Percentiles rank a stretch among this genome's conserved stretches.
These are phyloP conservation scores for Beta vulgaris DNA, from an alignment of 148 eudicot genomes.

Conservation along the genomic window DNA sequence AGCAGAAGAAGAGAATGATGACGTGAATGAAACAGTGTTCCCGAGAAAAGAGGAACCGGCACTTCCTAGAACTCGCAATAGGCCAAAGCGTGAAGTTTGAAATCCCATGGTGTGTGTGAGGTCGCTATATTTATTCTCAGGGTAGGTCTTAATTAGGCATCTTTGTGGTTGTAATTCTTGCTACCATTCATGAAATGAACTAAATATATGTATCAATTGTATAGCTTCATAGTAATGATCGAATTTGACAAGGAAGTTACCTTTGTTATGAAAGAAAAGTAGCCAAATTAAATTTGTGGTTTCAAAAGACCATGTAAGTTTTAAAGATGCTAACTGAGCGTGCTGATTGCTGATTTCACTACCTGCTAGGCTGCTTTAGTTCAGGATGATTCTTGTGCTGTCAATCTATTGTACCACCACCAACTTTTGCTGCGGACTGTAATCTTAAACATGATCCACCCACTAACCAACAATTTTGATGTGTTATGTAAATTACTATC, in stretches of 20 bases:
- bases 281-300: neutral
- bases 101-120: neutral
- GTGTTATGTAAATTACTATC: too few species aligned
- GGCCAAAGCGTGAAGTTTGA: constrained; percentile 75
- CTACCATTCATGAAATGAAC: neutral
- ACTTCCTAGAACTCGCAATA: constrained; percentile 55
- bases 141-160: constrained; percentile 13
- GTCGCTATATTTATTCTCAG: neutral
- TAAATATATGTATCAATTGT: constrained; percentile 10
- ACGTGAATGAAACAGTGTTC: constrained; percentile 26
- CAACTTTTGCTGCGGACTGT: too few species aligned
- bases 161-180: constrained; percentile 10
- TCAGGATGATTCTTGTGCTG: too few species aligned
- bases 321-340: neutral
- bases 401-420: too few species aligned
- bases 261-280: neutral
- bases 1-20: constrained; percentile 47
- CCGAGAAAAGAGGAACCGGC: constrained; percentile 47
- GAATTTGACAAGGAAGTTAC: neutral
- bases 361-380: too few species aligned
- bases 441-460: too few species aligned
- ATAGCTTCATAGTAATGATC: constrained; percentile 9
- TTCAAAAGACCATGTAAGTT: neutral
- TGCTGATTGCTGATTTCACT: neutral
- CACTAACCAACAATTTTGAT: too few species aligned